These are phyloP conservation scores for Sporothrix pallida DNA, from an alignment of 2,329 filamentous ascomycete species.

Conservation along the genomic window DNA sequence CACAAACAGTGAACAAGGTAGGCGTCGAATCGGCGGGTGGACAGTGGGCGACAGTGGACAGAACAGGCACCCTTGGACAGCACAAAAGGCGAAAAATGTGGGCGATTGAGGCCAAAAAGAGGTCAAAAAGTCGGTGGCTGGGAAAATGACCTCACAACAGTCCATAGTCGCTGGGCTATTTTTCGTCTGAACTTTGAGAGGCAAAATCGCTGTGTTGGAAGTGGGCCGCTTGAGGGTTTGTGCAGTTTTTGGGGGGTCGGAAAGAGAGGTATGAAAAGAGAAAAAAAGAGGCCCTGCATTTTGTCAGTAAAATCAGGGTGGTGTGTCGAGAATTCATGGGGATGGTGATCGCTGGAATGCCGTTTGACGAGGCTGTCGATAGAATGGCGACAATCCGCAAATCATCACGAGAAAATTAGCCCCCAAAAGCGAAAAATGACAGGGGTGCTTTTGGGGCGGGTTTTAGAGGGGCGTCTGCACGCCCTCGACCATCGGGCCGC, in stretches of 20 bases:
- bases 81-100: slow-evolving; percentile 6
- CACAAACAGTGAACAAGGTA: slow-evolving; percentile 15
- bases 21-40: too few species aligned
- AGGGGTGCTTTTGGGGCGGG: background rate
- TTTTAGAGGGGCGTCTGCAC: background rate
- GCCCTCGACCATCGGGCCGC: slow-evolving; percentile 14
- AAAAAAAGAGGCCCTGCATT: background rate
- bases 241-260: background rate
- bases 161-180: background rate
- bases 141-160: slow-evolving; percentile 10
- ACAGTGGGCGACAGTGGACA: too few species aligned
- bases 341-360: background rate
- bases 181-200: slow-evolving; percentile 22
- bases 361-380: slow-evolving; percentile 19
- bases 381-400: background rate
- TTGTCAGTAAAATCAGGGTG: background rate
- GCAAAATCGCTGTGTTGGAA: background rate
- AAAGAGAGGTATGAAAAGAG: background rate
- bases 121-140: slow-evolving; percentile 20
- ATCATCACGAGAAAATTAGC: slow-evolving; percentile 9
- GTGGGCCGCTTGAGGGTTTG: background rate
- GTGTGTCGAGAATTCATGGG: background rate
- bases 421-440: background rate
- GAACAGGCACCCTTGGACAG: background rate
- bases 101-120: background rate